These are phyloP conservation scores for Dioscorea dumetorum DNA, from an alignment of 106 monocot species.

Conservation along the genomic window DNA sequence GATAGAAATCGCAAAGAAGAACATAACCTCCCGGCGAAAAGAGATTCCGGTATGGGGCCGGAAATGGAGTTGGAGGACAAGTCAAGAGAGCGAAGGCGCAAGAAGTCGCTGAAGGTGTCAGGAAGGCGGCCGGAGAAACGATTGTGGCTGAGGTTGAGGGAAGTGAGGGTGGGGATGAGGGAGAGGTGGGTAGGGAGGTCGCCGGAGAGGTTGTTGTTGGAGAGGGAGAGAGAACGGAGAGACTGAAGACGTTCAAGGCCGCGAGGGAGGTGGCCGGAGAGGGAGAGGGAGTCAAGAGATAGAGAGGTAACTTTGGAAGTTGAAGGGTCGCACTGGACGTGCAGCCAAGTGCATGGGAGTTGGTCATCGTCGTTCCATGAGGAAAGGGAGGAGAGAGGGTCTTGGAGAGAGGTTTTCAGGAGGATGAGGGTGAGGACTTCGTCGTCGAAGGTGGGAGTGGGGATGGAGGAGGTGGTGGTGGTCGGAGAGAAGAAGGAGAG, in stretches of 20 bases:
- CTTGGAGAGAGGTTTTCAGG: slow-evolving; percentile 65
- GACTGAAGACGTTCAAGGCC: slow-evolving; percentile 37
- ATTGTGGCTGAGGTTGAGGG: slow-evolving; percentile 46
- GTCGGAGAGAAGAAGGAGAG: not conserved
- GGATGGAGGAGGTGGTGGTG: not conserved
- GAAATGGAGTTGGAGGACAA: slow-evolving; percentile 52
- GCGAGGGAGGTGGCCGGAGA: slow-evolving; percentile 43
- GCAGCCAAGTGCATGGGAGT: slow-evolving; percentile 65
- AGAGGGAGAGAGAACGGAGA: slow-evolving; percentile 35
- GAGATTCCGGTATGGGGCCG: slow-evolving; percentile 33
- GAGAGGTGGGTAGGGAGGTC: slow-evolving; percentile 29
- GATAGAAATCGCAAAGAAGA: slow-evolving; percentile 45
- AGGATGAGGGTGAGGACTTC: slow-evolving; percentile 77
- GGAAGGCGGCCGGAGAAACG: slow-evolving; percentile 48
- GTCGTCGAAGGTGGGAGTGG: slow-evolving; percentile 54
- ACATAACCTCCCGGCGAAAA: slow-evolving; percentile 26
- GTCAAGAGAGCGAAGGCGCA: slow-evolving; percentile 40
- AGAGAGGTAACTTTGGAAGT: slow-evolving; percentile 39
- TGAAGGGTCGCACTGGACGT: slow-evolving; percentile 52
- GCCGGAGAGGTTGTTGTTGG: slow-evolving; percentile 63
- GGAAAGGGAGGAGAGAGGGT: slow-evolving; percentile 39
- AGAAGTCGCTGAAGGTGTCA: slow-evolving; percentile 15
- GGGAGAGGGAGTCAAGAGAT: slow-evolving; percentile 37
- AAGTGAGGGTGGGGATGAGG: slow-evolving; percentile 28
- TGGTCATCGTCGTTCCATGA: slow-evolving; percentile 63